phyloP scores from a whole-genome alignment of 257 asterid genomes.

The Solanum tarapatanum region DNA sequence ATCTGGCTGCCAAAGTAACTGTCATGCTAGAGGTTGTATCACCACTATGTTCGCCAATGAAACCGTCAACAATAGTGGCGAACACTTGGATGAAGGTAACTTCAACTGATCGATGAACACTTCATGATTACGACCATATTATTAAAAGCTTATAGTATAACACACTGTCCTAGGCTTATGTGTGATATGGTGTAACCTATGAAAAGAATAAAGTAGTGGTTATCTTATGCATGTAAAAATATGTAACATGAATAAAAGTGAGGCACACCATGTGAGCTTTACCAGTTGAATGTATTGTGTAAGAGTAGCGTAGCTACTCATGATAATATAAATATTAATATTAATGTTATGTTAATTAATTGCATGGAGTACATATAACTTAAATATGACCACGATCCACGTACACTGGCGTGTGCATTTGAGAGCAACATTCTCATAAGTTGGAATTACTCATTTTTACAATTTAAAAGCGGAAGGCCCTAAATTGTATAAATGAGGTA shows the following conservation, averaged over 20 bases:
- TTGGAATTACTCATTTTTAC: no score
- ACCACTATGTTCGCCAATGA: not conserved
- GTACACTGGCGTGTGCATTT: no score
- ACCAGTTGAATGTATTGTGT: not conserved
- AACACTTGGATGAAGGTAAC: not conserved
- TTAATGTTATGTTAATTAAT: not conserved
- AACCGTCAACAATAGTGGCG: not conserved
- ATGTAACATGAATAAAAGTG: not conserved
- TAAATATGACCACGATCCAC: no score
- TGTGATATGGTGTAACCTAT: not conserved
- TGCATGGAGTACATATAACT: not conserved
- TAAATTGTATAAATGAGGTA: not conserved
- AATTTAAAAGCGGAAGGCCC: no score
- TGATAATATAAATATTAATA: not conserved
- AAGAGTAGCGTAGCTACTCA: not conserved
- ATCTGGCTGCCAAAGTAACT: conserved; percentile 2
- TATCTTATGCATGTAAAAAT: not conserved
- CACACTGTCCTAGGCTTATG: not conserved
- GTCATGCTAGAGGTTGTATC: not conserved
- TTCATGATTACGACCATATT: not conserved
- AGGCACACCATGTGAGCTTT: not conserved
- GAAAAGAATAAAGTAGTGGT: not conserved
- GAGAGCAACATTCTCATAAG: no score
- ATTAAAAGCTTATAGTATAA: not conserved
- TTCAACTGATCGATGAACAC: not conserved